Conservation (phyloP, 768 basidiomycete genomes). For the Cyathus striatus region DNA sequence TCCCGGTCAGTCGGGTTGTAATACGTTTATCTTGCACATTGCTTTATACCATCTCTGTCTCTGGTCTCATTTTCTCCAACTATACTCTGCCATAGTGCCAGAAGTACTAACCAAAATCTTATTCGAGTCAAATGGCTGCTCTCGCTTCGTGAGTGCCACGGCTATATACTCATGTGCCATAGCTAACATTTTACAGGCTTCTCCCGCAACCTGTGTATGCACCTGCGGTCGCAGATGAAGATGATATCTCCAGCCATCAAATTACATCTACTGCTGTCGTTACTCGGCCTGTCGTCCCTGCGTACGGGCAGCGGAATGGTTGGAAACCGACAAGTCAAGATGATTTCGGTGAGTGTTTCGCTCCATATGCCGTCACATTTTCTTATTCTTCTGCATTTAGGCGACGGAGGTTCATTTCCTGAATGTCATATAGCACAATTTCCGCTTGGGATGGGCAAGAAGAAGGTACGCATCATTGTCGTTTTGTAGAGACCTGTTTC, state of each 20-base stretch:
- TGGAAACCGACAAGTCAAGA: conserved; percentile 84
- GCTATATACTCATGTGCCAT: no score
- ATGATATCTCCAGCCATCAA: conserved; percentile 41
- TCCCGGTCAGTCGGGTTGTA: no score
- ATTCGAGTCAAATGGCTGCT: no score
- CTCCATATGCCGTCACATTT: conserved; percentile 2
- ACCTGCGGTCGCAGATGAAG: conserved; percentile 52
- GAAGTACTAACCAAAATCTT: no score
- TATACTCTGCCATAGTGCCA: no score
- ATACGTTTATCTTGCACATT: no score
- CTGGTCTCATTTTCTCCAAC: conserved; percentile 1
- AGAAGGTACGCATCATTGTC: conserved; percentile 60
- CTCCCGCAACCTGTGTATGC: conserved; percentile 65
- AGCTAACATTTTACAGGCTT: conserved; percentile 37
- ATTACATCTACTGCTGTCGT: conserved; percentile 36
- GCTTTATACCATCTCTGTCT: conserved; percentile 1
- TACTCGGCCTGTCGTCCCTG: conserved; percentile 56
- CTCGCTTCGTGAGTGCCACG: conserved; percentile 64
- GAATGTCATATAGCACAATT: conserved; percentile 98
- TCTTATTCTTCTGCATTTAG: conserved; percentile 24
- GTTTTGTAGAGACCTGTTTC: neutral
- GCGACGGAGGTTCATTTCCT: conserved; percentile 84
- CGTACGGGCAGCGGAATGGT: conserved; percentile 78
- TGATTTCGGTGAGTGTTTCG: conserved; percentile 66
- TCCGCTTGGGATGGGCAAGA: conserved; percentile 90